Conservation (phyloP, 176 grass and related monocot species). For the Bonia amplexicaulis region DNA sequence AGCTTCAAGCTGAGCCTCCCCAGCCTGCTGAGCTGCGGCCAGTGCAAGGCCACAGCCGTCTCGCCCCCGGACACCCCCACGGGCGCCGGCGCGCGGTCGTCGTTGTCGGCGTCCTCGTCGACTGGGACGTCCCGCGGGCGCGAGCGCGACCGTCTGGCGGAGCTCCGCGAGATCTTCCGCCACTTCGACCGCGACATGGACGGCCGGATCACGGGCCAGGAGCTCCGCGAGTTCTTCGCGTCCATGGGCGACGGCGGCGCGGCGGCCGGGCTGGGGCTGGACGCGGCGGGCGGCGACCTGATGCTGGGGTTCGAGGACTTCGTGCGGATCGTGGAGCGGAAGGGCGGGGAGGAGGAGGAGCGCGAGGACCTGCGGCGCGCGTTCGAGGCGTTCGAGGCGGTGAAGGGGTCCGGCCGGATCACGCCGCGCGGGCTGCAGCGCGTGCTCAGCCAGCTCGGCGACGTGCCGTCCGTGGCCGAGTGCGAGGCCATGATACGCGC, state of each 20-base stretch:
- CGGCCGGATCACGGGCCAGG: slow-evolving; percentile 54
- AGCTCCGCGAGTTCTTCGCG: slow-evolving; percentile 65
- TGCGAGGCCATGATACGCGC: slow-evolving; percentile 82
- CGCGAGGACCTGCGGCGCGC: slow-evolving; percentile 69
- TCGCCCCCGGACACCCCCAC: slow-evolving; percentile 45
- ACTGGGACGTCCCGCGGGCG: slow-evolving; percentile 13
- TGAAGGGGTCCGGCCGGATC: slow-evolving; percentile 93
- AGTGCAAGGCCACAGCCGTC: slow-evolving; percentile 38
- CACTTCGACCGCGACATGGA: slow-evolving; percentile 85
- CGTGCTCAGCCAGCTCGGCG: slow-evolving; percentile 76
- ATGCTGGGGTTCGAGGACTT: slow-evolving; percentile 73
- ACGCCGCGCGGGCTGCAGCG: slow-evolving; percentile 77
- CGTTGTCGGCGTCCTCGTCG: slow-evolving; percentile 33
- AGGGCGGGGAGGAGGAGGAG: slow-evolving; percentile 55
- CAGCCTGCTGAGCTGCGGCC: slow-evolving; percentile 32
- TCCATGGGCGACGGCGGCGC: slow-evolving; percentile 48
- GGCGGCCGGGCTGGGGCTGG: neutral
- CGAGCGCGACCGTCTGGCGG: slow-evolving; percentile 32
- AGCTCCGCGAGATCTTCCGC: slow-evolving; percentile 66
- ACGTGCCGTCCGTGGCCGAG: slow-evolving; percentile 66
- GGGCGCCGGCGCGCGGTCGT: neutral
- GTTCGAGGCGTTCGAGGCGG: slow-evolving; percentile 90
- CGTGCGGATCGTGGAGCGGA: slow-evolving; percentile 65
- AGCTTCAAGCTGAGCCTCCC: slow-evolving; percentile 67
- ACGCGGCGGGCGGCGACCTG: neutral